Conservation (phyloP, 768 basidiomycete species). For the Steccherinum ochraceum region DNA sequence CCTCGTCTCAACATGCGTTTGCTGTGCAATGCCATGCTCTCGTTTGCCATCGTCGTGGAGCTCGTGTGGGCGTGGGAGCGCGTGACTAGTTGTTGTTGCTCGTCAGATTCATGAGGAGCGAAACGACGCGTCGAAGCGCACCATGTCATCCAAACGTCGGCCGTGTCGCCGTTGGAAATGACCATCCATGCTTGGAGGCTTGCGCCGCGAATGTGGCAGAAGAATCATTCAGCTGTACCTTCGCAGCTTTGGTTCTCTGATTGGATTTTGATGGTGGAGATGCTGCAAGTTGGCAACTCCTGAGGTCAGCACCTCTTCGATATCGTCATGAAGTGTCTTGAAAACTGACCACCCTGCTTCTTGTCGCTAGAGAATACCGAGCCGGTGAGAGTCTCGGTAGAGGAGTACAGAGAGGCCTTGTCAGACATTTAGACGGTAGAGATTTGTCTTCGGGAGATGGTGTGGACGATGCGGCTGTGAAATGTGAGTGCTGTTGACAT, state of each 20-base stretch:
- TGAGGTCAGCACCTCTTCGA: too few species aligned
- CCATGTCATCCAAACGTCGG: constrained; percentile 3
- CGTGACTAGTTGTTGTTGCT: background rate
- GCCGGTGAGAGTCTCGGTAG: background rate
- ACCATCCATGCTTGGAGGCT: constrained; percentile 3
- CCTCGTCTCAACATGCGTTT: background rate
- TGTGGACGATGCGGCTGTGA: too few species aligned
- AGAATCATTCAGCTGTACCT: background rate
- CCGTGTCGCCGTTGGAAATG: constrained; percentile 2
- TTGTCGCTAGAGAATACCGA: background rate
- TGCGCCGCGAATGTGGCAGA: constrained; percentile 1
- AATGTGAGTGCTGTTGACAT: too few species aligned
- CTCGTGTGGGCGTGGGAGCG: too few species aligned
- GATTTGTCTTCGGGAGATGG: too few species aligned
- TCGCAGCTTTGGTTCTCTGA: background rate
- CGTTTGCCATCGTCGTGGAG: background rate
- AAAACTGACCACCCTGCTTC: background rate
- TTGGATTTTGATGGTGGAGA: background rate
- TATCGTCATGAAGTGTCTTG: background rate
- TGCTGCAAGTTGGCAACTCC: too few species aligned
- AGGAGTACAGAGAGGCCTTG: background rate
- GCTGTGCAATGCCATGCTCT: background rate
- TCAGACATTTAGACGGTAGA: too few species aligned
- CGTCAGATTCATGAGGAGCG: background rate
- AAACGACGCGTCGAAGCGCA: background rate